Conservation (phyloP, 2,329 filamentous ascomycete species). For the Coniochaeta prunicola region DNA sequence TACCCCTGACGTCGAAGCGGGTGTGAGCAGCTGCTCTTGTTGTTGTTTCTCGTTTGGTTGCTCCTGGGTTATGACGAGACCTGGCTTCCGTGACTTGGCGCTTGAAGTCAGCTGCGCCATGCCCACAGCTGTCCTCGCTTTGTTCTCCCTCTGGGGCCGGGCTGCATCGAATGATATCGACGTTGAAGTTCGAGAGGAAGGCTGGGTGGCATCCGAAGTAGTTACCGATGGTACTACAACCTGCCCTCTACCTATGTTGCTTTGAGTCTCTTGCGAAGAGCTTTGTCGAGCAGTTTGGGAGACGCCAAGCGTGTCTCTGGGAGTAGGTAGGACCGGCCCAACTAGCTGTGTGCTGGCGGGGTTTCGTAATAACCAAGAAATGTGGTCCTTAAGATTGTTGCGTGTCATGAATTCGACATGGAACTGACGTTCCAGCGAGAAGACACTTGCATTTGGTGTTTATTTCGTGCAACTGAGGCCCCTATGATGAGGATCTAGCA, state of each 20-base stretch:
- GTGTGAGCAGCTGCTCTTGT: conserved; percentile 34
- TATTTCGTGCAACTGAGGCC: not conserved
- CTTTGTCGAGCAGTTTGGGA: conserved; percentile 15
- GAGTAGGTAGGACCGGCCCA: conserved; percentile 27
- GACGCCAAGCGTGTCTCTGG: conserved; percentile 12
- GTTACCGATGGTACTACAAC: not conserved
- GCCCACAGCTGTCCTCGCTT: conserved; percentile 17
- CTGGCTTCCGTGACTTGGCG: conserved; percentile 36
- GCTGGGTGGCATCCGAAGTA: not conserved
- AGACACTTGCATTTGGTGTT: conserved; percentile 14
- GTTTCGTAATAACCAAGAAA: conserved; percentile 50
- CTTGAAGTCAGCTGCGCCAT: conserved; percentile 40
- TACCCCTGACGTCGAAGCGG: conserved; percentile 25
- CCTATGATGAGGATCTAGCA: conserved; percentile 2
- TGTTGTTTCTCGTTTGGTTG: conserved; percentile 29
- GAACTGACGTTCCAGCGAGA: conserved; percentile 23
- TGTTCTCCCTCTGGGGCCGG: not conserved
- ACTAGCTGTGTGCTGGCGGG: conserved; percentile 28
- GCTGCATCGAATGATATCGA: conserved; percentile 3
- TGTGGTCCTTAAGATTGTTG: conserved; percentile 51
- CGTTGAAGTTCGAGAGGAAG: not conserved
- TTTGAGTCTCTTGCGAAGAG: conserved; percentile 4
- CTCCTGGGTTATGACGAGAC: conserved; percentile 28
- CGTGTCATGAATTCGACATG: conserved; percentile 50
- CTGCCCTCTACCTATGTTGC: not conserved